A percentile compares a stretch with the other conserved stretches of the same genome.
Evolutionary conservation across 176 grass and related monocot genomes (phyloP).

Genomic region (Aegilops tauschii): DNA sequence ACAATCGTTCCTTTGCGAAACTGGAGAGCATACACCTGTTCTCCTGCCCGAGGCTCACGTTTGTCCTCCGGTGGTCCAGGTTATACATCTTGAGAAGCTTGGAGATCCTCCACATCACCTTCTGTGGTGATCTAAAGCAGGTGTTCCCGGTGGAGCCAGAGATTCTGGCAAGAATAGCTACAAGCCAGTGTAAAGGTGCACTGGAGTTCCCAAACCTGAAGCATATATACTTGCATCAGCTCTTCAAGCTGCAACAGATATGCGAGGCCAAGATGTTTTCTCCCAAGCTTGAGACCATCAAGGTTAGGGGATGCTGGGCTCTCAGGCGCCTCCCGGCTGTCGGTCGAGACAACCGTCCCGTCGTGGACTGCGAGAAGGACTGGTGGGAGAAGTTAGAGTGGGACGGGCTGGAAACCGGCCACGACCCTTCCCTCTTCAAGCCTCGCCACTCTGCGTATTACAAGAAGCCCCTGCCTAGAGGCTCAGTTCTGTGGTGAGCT

Average conservation of each 20-base stretch:
- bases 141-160: not conserved
- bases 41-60: not conserved
- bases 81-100: rapidly evolving
- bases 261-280: too few species aligned
- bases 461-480: not conserved
- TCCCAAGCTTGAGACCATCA: too few species aligned
- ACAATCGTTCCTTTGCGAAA: rapidly evolving
- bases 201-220: not conserved
- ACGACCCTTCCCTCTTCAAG: too few species aligned
- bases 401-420: too few species aligned
- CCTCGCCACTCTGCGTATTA: not conserved
- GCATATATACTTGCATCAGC: too few species aligned
- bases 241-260: too few species aligned
- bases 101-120: not conserved
- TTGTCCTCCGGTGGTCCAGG: not conserved
- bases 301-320: too few species aligned
- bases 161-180: rapidly evolving
- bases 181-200: rapidly evolving
- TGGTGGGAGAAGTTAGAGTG: too few species aligned
- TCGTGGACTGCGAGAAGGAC: not conserved
- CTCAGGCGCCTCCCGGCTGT: too few species aligned
- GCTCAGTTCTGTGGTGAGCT: not conserved
- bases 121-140: not conserved
- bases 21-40: not conserved
- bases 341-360: rapidly evolving